Conservation (phyloP, 31 red algal genomes). For the Asparagopsis taxiformis region DNA sequence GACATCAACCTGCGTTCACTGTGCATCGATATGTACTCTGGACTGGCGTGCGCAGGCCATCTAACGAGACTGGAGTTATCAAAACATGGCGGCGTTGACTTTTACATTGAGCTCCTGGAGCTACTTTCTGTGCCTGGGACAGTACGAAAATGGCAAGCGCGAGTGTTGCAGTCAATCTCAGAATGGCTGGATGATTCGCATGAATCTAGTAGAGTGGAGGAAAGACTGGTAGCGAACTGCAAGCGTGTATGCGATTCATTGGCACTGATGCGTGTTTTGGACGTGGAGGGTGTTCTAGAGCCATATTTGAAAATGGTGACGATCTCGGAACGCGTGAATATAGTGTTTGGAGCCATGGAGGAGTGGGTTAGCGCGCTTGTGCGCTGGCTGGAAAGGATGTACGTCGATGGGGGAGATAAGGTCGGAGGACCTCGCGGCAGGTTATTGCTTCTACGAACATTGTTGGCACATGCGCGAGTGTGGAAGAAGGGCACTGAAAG, state of each 20-base stretch:
- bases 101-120: conserved; percentile 66
- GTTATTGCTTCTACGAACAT: conserved; percentile 54
- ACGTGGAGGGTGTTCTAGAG: conserved; percentile 69
- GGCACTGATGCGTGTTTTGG: conserved; percentile 34
- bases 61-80: conserved; percentile 52
- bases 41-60: conserved; percentile 53
- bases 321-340: conserved; percentile 49
- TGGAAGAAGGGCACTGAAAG: conserved; percentile 35
- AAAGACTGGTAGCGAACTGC: conserved; percentile 24
- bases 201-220: conserved; percentile 47
- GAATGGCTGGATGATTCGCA: conserved; percentile 73
- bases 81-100: conserved; percentile 68
- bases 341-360: conserved; percentile 40
- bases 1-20: conserved; percentile 70
- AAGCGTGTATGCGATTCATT: conserved; percentile 37
- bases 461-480: conserved; percentile 60
- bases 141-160: conserved; percentile 71
- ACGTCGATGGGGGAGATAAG: conserved; percentile 5
- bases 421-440: conserved; percentile 51
- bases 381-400: conserved; percentile 69
- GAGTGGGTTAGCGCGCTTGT: conserved; percentile 45
- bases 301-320: conserved; percentile 71
- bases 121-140: conserved; percentile 66
- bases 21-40: conserved; percentile 83
- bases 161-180: conserved; percentile 68